A percentile compares a stretch with the other conserved stretches of the same genome.
Conservation (phyloP, 1,139 yeast genomes). For the Suhomyces anneliseae region DNA sequence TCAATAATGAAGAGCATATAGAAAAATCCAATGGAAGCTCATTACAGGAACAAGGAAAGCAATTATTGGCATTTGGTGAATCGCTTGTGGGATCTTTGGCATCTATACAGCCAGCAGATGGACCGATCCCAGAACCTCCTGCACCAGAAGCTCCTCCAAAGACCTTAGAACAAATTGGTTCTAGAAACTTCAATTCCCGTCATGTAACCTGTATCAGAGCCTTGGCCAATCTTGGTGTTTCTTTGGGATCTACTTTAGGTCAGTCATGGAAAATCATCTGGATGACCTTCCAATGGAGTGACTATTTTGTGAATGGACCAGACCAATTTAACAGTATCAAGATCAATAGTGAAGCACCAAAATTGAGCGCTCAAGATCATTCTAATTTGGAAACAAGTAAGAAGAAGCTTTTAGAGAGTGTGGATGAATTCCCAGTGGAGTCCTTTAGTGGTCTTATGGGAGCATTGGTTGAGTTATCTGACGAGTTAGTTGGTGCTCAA, state of each 20-base stretch:
- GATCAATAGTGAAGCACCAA: constrained; percentile 26
- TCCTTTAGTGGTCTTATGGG: constrained; percentile 50
- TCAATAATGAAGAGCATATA: constrained; percentile 36
- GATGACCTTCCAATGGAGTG: constrained; percentile 74
- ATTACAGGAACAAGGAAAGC: constrained; percentile 31
- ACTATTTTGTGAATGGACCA: constrained; percentile 62
- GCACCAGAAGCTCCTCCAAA: neutral
- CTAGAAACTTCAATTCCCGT: constrained; percentile 53
- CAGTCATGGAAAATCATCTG: constrained; percentile 70
- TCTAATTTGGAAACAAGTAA: constrained; percentile 55
- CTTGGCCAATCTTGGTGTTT: constrained; percentile 68
- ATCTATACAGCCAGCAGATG: constrained; percentile 1
- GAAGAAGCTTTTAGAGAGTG: constrained; percentile 60
- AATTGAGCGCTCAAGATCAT: constrained; percentile 45
- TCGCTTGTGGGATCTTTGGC: constrained; percentile 61
- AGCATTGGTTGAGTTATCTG: constrained; percentile 47
- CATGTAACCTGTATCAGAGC: constrained; percentile 81
- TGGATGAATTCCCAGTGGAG: constrained; percentile 50
- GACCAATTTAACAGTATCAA: constrained; percentile 32
- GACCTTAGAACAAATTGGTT: neutral
- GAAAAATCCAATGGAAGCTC: constrained; percentile 5
- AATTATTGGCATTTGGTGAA: constrained; percentile 56
- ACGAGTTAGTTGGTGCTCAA: constrained; percentile 16
- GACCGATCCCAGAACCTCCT: neutral
- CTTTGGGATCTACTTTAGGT: constrained; percentile 71